phyloP scores from a whole-genome alignment of 495 filamentous ascomycete species.

The Hyaloscypha variabilis region DNA sequence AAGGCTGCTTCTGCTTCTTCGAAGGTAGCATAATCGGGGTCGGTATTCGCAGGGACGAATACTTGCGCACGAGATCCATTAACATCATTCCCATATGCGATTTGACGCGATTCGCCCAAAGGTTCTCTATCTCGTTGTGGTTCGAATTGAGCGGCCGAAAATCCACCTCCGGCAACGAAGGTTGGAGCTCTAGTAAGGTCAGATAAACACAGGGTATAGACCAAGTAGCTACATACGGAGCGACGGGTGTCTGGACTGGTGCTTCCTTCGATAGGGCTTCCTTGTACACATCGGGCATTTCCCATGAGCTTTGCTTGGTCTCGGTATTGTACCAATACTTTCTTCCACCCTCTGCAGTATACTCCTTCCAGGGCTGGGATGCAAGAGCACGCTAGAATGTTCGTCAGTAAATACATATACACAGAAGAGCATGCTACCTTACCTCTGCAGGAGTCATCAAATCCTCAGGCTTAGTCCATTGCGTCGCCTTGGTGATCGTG shows the following conservation, averaged over 20 bases:
- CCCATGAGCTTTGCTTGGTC: slow-evolving; percentile 91
- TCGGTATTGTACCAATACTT: slow-evolving; percentile 96
- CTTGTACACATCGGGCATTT: slow-evolving; percentile 87
- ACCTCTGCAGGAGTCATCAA: slow-evolving; percentile 90
- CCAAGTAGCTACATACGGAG: slow-evolving; percentile 58
- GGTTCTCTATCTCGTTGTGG: slow-evolving; percentile 41
- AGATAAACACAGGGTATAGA: slow-evolving; percentile 1
- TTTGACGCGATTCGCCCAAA: slow-evolving; percentile 64
- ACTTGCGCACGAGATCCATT: slow-evolving; percentile 55
- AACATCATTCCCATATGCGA: slow-evolving; percentile 66
- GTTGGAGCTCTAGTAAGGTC: slow-evolving; percentile 53
- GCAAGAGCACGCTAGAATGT: slow-evolving; percentile 69
- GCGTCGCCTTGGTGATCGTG: slow-evolving; percentile 78
- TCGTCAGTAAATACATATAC: slow-evolving; percentile 18
- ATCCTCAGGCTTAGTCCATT: slow-evolving; percentile 92
- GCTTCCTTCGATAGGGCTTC: slow-evolving; percentile 60
- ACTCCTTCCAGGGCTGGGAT: slow-evolving; percentile 91
- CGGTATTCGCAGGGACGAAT: slow-evolving; percentile 64
- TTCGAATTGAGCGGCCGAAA: slow-evolving; percentile 46
- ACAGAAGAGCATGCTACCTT: slow-evolving; percentile 28
- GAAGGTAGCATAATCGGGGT: slow-evolving; percentile 80
- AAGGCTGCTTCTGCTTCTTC: slow-evolving; percentile 97
- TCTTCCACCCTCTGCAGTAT: slow-evolving; percentile 79
- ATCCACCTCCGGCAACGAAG: slow-evolving; percentile 65
- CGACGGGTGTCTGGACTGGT: slow-evolving; percentile 44